A percentile compares a stretch with the other conserved stretches of the same genome.
These are phyloP conservation scores for Leptosphaerulina australis DNA, from an alignment of 2,329 filamentous ascomycete genomes.

Conservation along the genomic window DNA sequence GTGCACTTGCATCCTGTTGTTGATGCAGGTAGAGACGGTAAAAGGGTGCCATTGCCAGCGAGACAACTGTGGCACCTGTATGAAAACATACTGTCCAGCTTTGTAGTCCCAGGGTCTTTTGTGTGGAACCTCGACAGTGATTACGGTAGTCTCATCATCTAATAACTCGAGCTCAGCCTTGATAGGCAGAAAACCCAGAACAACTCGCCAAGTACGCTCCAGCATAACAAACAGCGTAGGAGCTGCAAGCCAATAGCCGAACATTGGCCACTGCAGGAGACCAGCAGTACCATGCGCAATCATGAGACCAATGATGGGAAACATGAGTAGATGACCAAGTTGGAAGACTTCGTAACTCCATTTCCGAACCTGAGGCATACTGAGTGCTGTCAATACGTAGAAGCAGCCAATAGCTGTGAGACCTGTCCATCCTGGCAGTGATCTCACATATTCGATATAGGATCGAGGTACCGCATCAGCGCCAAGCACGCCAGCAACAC, in stretches of 20 bases:
- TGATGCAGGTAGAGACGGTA: conserved; percentile 62
- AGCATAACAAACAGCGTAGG: conserved; percentile 59
- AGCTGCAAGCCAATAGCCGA: conserved; percentile 63
- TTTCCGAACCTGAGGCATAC: conserved; percentile 58
- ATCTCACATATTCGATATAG: conserved; percentile 57
- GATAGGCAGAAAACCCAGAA: conserved; percentile 58
- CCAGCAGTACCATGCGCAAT: conserved; percentile 60
- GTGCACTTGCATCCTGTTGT: conserved; percentile 60
- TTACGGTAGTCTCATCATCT: conserved; percentile 60
- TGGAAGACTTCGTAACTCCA: conserved; percentile 65
- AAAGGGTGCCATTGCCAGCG: conserved; percentile 66
- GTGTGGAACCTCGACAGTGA: conserved; percentile 57
- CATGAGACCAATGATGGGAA: conserved; percentile 62
- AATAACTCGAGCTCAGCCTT: conserved; percentile 57
- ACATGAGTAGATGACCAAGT: conserved; percentile 63
- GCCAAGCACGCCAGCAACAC: conserved; percentile 55
- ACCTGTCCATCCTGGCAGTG: conserved; percentile 59
- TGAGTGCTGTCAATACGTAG: conserved; percentile 57
- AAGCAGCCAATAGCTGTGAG: conserved; percentile 58
- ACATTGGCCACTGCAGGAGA: conserved; percentile 62
- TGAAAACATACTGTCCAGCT: conserved; percentile 64
- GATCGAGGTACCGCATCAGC: conserved; percentile 52
- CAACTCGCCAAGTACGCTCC: conserved; percentile 56
- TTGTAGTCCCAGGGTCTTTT: conserved; percentile 60
- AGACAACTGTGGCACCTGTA: conserved; percentile 61